Evolutionary conservation across 2,329 filamentous ascomycete genomes (phyloP).

Genomic region (Fonsecaea erecta): DNA sequence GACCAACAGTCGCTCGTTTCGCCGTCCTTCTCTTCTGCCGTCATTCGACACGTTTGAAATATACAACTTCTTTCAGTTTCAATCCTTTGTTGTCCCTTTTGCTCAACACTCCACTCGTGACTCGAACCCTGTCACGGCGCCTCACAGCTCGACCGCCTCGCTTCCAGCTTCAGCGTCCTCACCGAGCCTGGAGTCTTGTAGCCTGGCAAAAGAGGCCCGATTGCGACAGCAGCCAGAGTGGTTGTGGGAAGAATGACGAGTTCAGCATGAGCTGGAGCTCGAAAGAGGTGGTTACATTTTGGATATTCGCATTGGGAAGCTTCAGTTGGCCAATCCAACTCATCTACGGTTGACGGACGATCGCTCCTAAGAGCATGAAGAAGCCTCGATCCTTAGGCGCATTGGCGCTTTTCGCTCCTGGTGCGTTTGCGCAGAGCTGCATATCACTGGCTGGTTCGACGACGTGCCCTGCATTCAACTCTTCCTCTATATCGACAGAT

Average conservation of each 20-base stretch:
- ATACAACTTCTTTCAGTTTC: constrained; percentile 9
- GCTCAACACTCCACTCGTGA: constrained; percentile 12
- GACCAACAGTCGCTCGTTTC: constrained; percentile 37
- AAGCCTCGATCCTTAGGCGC: constrained; percentile 26
- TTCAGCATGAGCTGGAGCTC: constrained; percentile 36
- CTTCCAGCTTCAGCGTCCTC: constrained; percentile 12
- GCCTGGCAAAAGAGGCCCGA: constrained; percentile 78
- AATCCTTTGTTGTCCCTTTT: constrained; percentile 9
- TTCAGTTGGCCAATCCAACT: constrained; percentile 13
- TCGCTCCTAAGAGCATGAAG: constrained; percentile 21
- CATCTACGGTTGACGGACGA: constrained; percentile 5
- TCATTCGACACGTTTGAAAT: constrained; percentile 14
- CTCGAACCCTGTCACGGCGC: constrained; percentile 1
- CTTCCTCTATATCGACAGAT: constrained; percentile 72
- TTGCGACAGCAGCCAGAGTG: constrained; percentile 70
- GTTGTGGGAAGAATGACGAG: constrained; percentile 23
- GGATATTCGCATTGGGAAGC: constrained; percentile 52
- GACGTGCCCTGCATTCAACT: constrained; percentile 72
- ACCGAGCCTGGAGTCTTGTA: not conserved
- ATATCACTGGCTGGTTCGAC: constrained; percentile 73
- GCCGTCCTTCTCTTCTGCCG: constrained; percentile 25
- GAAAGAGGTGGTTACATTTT: constrained; percentile 72
- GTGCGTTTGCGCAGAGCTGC: constrained; percentile 46
- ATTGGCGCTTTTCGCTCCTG: constrained; percentile 29
- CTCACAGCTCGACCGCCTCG: constrained; percentile 20